phyloP scores from a whole-genome alignment of 805 yeast genomes.

The Isabelozyma gotoi region DNA sequence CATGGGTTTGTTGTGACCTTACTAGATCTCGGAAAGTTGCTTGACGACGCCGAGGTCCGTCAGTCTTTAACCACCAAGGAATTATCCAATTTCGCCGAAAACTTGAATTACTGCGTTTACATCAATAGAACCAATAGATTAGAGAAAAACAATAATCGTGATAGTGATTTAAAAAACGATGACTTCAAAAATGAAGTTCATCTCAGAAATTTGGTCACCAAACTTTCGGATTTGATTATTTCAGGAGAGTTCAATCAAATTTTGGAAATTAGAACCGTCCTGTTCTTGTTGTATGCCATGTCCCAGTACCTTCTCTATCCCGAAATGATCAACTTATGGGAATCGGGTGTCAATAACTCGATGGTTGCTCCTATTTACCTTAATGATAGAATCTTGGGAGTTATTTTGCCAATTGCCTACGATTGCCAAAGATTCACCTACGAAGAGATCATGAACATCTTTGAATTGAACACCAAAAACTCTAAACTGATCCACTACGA shows the following conservation, averaged over 20 bases:
- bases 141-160: conserved; percentile 33
- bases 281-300: conserved; percentile 32
- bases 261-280: conserved; percentile 21
- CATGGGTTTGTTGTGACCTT: conserved; percentile 15
- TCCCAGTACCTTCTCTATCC: conserved; percentile 55
- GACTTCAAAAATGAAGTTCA: conserved; percentile 27
- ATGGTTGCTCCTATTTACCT: conserved; percentile 47
- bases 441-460: conserved; percentile 59
- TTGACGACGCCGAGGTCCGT: conserved; percentile 21
- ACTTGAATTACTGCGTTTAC: conserved; percentile 24
- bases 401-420: conserved; percentile 64
- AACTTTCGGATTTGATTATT: conserved; percentile 27
- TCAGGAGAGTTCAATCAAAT: conserved; percentile 27
- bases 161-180: conserved; percentile 31
- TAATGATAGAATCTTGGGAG: conserved; percentile 65
- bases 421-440: conserved; percentile 59
- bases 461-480: conserved; percentile 40
- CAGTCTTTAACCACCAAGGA: conserved; percentile 16
- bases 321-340: conserved; percentile 74
- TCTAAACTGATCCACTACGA: conserved; percentile 38
- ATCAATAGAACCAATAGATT: conserved; percentile 32
- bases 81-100: conserved; percentile 18
- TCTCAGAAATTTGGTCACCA: conserved; percentile 32
- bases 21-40: conserved; percentile 14
- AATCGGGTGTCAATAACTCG: conserved; percentile 51